phyloP scores from a whole-genome alignment of 2,329 filamentous ascomycete species.

The Phoma herbarum region DNA sequence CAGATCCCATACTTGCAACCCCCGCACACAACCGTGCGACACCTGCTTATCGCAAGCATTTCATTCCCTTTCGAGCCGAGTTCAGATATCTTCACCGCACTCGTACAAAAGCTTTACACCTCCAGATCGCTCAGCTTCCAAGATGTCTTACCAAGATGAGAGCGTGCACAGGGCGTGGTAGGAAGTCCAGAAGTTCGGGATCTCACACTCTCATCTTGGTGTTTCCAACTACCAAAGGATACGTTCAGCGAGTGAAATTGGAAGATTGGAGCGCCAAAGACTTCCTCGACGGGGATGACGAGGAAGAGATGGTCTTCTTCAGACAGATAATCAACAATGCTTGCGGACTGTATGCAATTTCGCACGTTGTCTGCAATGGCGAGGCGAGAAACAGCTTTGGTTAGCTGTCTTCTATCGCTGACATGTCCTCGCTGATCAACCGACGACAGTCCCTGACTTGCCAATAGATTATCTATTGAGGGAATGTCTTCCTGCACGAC shows the following conservation, averaged over 20 bases:
- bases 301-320: conserved; percentile 79
- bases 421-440: conserved; percentile 4
- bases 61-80: conserved; percentile 68
- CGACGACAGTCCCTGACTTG: conserved; percentile 21
- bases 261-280: conserved; percentile 76
- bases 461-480: conserved; percentile 26
- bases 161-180: no score
- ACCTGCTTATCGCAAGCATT: conserved; percentile 31
- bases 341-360: conserved; percentile 86
- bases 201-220: conserved; percentile 88
- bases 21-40: no score
- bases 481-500: conserved; percentile 15
- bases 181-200: no score
- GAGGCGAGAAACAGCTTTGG: conserved; percentile 70
- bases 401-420: conserved; percentile 28
- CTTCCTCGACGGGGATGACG: conserved; percentile 65
- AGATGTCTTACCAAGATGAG: no score
- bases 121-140: conserved; percentile 75
- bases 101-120: conserved; percentile 85
- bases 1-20: no score
- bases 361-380: conserved; percentile 86
- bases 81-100: conserved; percentile 84
- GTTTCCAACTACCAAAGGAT: conserved; percentile 81
- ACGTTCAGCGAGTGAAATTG: conserved; percentile 75
- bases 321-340: conserved; percentile 94